Evolutionary conservation across 2,329 filamentous ascomycete species (phyloP).

Genomic region (Diaporthe batatas): DNA sequence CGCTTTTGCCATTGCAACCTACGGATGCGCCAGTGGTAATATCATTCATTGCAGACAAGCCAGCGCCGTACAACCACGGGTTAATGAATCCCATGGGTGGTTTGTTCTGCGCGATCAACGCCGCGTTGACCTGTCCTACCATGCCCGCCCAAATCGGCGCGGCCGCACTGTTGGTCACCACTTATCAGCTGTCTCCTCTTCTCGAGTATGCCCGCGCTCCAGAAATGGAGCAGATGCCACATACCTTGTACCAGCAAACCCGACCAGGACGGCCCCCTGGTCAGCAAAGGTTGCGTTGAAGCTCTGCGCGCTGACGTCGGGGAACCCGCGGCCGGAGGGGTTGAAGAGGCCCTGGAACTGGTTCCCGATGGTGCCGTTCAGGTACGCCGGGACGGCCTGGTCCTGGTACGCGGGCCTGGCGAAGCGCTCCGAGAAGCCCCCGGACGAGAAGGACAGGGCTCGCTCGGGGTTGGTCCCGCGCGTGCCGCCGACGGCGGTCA

Average conservation of each 20-base stretch:
- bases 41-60: conserved; percentile 44
- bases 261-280: conserved; percentile 4
- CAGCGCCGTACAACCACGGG: conserved; percentile 42
- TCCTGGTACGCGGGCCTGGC: conserved; percentile 58
- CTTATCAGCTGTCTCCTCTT: background rate
- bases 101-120: conserved; percentile 59
- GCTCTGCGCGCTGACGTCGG: conserved; percentile 55
- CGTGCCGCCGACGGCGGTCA: conserved; percentile 74
- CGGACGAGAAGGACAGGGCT: conserved; percentile 65
- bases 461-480: conserved; percentile 63
- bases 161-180: conserved; percentile 55
- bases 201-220: background rate
- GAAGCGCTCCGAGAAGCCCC: conserved; percentile 65
- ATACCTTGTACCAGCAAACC: conserved; percentile 22
- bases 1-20: conserved; percentile 34
- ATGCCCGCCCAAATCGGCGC: conserved; percentile 65
- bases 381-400: conserved; percentile 61
- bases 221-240: background rate
- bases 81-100: conserved; percentile 58
- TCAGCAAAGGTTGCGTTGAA: conserved; percentile 45
- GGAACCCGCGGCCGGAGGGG: conserved; percentile 41
- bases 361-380: conserved; percentile 57
- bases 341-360: conserved; percentile 58
- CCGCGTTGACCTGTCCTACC: conserved; percentile 66
- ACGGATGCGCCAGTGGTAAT: conserved; percentile 39